Base-by-base conservation (phyloP, 257 asterid genomes). In the Fraxinus pennsylvanica region DNA sequence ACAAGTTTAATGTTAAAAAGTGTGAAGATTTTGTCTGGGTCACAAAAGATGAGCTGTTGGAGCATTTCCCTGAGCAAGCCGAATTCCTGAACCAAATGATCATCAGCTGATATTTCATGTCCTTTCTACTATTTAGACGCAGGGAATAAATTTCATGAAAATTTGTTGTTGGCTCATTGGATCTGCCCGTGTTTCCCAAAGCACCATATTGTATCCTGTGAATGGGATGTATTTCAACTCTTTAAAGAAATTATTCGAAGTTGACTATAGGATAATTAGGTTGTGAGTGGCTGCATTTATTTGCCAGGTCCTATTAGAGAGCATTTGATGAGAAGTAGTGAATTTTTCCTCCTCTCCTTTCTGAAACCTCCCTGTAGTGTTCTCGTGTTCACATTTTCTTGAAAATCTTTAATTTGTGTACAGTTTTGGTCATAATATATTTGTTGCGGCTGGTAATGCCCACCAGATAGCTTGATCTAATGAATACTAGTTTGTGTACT, bases 1-100 rank as follows among this genome's bases (percentile, higher is more conserved):
- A 84, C 90, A 91, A 91, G 88, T 85, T 86, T 57, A 73, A 84
- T 66, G 67, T 92, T 32, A 77, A 74, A 17, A 84, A 77, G 68
- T 92, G 96, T 59, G 90, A 93, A 52, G 97, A 96, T 86, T 90
- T 85, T 70, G 89, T 83, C 35, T 96, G 99, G 99, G 98, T 86
- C 74, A 92, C 97, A 0, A 96, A 90, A 88, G 96, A 89, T 71
- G 99, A 93, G 68, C 77, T 96, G 19, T 61, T 96, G 91, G 97
- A 93, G 85, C 87, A 88, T 86, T 92, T 96, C 54, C 99, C 97
- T 0, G 88, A 92, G 82, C 98, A 93, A 65, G 87, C 88, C 41
- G 94, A 89, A 68, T 92, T 84, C 88, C 88, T 92, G 21, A 88
- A 81, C 89, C 88, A 89, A 91, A 92, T 96, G 97, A 90, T 93